phyloP scores from a whole-genome alignment of 805 yeast species.

The Clavispora santaluciae region DNA sequence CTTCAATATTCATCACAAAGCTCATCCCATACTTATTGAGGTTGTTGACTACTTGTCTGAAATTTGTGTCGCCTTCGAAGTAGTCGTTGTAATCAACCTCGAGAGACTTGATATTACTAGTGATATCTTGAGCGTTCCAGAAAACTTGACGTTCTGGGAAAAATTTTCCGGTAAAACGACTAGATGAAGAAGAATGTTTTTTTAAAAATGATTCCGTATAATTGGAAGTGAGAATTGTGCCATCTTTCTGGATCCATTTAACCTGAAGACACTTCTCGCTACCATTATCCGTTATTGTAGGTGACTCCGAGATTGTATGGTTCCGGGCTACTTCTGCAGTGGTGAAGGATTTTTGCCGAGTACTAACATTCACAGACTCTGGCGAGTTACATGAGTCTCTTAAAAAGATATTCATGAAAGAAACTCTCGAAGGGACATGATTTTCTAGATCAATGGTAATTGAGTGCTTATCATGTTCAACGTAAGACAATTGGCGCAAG shows the following conservation, averaged over 20 bases:
- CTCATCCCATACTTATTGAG: conserved; percentile 55
- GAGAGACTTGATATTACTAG: conserved; percentile 15
- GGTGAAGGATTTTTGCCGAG: conserved; percentile 62
- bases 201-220: conserved; percentile 47
- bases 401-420: conserved; percentile 50
- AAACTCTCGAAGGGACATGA: conserved; percentile 18
- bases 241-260: conserved; percentile 29
- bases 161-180: conserved; percentile 32
- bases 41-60: conserved; percentile 37
- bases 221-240: conserved; percentile 19
- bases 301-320: conserved; percentile 33
- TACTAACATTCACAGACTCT: conserved; percentile 46
- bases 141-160: conserved; percentile 26
- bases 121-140: conserved; percentile 38
- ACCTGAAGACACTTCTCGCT: conserved; percentile 33
- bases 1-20: conserved; percentile 51
- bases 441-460: conserved; percentile 21
- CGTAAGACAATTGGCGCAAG: conserved; percentile 5
- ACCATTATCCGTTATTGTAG: conserved; percentile 23
- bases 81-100: conserved; percentile 38
- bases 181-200: conserved; percentile 32
- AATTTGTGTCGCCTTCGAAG: conserved; percentile 22
- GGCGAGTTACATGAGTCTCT: conserved; percentile 57
- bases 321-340: conserved; percentile 43
- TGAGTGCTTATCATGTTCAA: conserved; percentile 18